Evolutionary conservation across 2,329 filamentous ascomycete genomes (phyloP), one percentile per base, ranked within the genome.

Genomic region (Ophiosphaerella herpotricha): DNA sequence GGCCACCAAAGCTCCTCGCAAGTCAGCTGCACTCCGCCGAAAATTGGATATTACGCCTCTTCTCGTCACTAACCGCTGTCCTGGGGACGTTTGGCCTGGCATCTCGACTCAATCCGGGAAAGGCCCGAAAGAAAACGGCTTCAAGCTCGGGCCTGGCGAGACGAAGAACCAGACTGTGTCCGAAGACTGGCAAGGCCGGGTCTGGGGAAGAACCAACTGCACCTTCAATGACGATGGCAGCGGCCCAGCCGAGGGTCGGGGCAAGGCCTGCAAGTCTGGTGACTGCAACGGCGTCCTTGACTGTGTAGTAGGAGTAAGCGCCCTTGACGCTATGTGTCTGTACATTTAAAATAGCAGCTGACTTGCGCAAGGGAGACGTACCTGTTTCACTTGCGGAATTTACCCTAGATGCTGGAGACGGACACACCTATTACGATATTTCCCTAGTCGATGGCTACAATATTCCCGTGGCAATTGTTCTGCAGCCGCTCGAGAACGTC

Each of bases 381-480:
- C 90, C 90, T 9, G 85, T 85, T 12, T 92, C 89, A 1, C 81
- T 95, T 11, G 89, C 88, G 34, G 90, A 95, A 67, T 92, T 94
- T 73, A 91, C 87, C 46, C 80, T 93, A 13, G 82, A 84, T 42
- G 88, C 86, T 24, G 86, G 87, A 26, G 75, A 80, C 37, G 77
- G 78, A 18, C 87, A 91, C 66, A 88, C 85, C 8, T 94, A 90
- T 70, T 93, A 92, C 74, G 90, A 94, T 71, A 89, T 94, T 55
- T 91, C 88, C 35, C 79, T 93, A 2, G 90, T 94, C 18, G 90
- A 94, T 67, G 90, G 90, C 41, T 93, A 93, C 80, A 93, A 93
- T 67, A 74, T 93, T 1, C 88, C 88, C 1, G 68, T 92, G 54
- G 86, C 83, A 26, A 83, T 82, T 33, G 71, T 80, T 18, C 64